Conservation (phyloP, 2,329 filamentous ascomycete genomes). For the Ascochyta pisi region DNA sequence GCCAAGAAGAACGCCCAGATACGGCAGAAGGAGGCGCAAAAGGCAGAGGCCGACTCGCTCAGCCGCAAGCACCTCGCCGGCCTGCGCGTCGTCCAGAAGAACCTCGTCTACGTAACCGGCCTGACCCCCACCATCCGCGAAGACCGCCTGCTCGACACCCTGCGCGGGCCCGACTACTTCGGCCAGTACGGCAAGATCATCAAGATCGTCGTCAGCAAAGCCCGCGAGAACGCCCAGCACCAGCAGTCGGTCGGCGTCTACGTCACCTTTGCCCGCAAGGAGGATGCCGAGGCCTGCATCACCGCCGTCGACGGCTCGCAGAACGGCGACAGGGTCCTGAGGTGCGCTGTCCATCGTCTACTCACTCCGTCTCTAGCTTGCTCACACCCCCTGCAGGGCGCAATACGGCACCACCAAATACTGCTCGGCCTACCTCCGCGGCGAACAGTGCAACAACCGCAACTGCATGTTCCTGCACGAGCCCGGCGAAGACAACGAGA, state of each 20-base stretch:
- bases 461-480: slow-evolving; percentile 99
- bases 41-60: slow-evolving; percentile 92
- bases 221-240: slow-evolving; percentile 73
- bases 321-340: slow-evolving; percentile 85
- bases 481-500: slow-evolving; percentile 96
- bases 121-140: slow-evolving; percentile 90
- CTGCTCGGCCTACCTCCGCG: slow-evolving; percentile 93
- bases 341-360: slow-evolving; percentile 57
- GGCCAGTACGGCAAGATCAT: slow-evolving; percentile 98
- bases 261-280: slow-evolving; percentile 93
- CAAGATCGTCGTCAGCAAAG: slow-evolving; percentile 98
- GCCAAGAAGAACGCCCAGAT: slow-evolving; percentile 91
- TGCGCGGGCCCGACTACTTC: slow-evolving; percentile 92
- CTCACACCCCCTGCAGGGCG: slow-evolving; percentile 55
- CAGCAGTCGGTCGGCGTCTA: slow-evolving; percentile 95
- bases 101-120: slow-evolving; percentile 96
- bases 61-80: slow-evolving; percentile 96
- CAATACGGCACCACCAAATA: slow-evolving; percentile 95
- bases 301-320: slow-evolving; percentile 88
- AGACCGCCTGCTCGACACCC: slow-evolving; percentile 87
- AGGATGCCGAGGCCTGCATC: slow-evolving; percentile 90
- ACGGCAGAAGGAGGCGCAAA: slow-evolving; percentile 93
- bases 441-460: slow-evolving; percentile 92
- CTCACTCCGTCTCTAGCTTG: slow-evolving; percentile 7
- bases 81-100: slow-evolving; percentile 96